phyloP scores from a whole-genome alignment of 176 grass and related monocot genomes.

The Carex cristatella region DNA sequence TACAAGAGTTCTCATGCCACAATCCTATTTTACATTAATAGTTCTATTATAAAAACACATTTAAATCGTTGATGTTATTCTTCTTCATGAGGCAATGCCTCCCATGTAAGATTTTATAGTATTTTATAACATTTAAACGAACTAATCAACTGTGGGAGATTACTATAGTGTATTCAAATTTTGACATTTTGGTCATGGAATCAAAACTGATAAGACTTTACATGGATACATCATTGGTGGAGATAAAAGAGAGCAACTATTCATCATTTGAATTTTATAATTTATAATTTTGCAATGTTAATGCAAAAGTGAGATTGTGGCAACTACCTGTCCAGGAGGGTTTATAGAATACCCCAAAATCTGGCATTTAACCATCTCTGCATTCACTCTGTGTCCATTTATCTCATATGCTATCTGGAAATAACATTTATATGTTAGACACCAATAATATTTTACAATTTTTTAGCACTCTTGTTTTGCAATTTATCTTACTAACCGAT shows the following conservation, averaged over 20 bases:
- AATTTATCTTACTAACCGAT: constrained; percentile 58
- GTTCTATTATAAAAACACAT: background rate
- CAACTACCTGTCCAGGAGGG: constrained; percentile 53
- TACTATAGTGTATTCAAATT: background rate
- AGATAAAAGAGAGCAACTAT: background rate
- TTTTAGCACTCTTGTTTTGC: background rate
- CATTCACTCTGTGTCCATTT: constrained; percentile 56
- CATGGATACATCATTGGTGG: background rate
- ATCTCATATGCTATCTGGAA: constrained; percentile 60
- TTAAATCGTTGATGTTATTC: background rate
- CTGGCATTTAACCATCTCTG: constrained; percentile 59
- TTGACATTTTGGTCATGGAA: background rate
- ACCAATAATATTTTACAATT: background rate
- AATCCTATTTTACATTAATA: background rate
- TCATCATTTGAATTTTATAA: background rate
- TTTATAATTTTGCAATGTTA: background rate
- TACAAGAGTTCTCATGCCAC: background rate
- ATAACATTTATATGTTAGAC: background rate
- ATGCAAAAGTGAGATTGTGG: background rate
- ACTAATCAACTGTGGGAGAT: background rate
- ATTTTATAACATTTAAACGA: background rate
- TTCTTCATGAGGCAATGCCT: background rate
- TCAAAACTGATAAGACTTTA: background rate
- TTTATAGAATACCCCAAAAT: constrained; percentile 63
- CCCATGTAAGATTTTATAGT: background rate